phyloP scores from a whole-genome alignment of 2,329 filamentous ascomycete genomes.

The Chaetomium olivaceum region DNA sequence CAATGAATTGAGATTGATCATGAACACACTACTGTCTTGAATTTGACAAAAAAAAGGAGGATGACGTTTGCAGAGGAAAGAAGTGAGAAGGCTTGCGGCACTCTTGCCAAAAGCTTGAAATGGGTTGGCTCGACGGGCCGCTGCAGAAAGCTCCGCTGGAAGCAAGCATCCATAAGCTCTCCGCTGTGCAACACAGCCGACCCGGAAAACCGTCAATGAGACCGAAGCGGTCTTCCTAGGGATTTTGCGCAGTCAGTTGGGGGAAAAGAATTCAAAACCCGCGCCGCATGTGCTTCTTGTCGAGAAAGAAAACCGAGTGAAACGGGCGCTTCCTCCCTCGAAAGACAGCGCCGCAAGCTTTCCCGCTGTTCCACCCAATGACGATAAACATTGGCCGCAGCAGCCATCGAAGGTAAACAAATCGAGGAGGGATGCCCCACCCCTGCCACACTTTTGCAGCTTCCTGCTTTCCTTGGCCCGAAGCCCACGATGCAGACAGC shows the following conservation, averaged over 20 bases:
- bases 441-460: conserved; percentile 12
- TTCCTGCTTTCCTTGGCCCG: conserved; percentile 14
- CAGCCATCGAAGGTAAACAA: conserved; percentile 26
- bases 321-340: conserved; percentile 1
- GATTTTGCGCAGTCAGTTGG: neutral
- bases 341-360: conserved; percentile 11
- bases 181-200: conserved; percentile 1
- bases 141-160: conserved; percentile 13
- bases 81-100: conserved; percentile 5
- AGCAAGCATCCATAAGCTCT: conserved; percentile 12
- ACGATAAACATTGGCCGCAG: conserved; percentile 26
- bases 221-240: neutral
- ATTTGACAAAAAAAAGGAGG: neutral
- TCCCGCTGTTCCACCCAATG: conserved; percentile 17
- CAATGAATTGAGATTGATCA: conserved; percentile 8
- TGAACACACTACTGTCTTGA: neutral
- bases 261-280: conserved; percentile 7
- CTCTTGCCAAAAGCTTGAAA: conserved; percentile 10
- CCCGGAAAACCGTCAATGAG: conserved; percentile 2
- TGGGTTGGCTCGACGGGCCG: conserved; percentile 2
- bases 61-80: conserved; percentile 8
- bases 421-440: conserved; percentile 13
- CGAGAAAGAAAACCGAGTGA: neutral
- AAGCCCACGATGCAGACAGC: neutral
- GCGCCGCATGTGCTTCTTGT: conserved; percentile 17